A percentile compares a stretch with the other conserved stretches of the same genome.
Conservation (phyloP, 192 early-diverging fungal species). For the Coemansia sp. region DNA sequence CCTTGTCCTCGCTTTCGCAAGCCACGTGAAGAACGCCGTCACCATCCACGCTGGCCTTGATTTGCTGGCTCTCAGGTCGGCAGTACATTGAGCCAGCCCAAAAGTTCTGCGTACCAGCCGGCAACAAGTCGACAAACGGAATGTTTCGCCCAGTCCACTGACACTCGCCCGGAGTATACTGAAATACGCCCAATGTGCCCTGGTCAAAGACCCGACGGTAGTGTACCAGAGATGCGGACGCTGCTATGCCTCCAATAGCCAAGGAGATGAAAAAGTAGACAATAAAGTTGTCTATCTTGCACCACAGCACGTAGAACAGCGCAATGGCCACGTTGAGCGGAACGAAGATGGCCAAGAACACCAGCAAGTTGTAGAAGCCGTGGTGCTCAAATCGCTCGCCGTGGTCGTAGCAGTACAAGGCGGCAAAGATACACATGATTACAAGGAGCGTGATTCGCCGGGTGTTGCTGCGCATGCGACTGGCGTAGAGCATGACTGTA, state of each 20-base stretch:
- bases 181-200: conserved; percentile 20
- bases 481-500: conserved; percentile 46
- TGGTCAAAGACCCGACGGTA: conserved; percentile 51
- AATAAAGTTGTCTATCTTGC: conserved; percentile 37
- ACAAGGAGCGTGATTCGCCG: conserved; percentile 16
- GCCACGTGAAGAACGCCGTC: conserved; percentile 44
- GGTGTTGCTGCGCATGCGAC: conserved; percentile 39
- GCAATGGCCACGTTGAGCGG: conserved; percentile 57
- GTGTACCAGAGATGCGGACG: conserved; percentile 34
- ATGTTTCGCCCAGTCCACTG: conserved; percentile 57
- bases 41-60: conserved; percentile 45
- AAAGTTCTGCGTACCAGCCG: conserved; percentile 60
- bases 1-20: conserved; percentile 8
- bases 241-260: conserved; percentile 15
- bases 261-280: conserved; percentile 34
- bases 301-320: conserved; percentile 37
- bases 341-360: conserved; percentile 56
- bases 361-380: conserved; percentile 61
- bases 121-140: conserved; percentile 58
- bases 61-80: conserved; percentile 24
- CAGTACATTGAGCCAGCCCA: conserved; percentile 57
- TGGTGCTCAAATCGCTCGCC: conserved; percentile 62
- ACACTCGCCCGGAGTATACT: conserved; percentile 41
- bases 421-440: conserved; percentile 14
- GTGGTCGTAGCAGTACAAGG: conserved; percentile 59